Conservation (phyloP, 2,329 filamentous ascomycete species). For the Trichoderma harzianum region DNA sequence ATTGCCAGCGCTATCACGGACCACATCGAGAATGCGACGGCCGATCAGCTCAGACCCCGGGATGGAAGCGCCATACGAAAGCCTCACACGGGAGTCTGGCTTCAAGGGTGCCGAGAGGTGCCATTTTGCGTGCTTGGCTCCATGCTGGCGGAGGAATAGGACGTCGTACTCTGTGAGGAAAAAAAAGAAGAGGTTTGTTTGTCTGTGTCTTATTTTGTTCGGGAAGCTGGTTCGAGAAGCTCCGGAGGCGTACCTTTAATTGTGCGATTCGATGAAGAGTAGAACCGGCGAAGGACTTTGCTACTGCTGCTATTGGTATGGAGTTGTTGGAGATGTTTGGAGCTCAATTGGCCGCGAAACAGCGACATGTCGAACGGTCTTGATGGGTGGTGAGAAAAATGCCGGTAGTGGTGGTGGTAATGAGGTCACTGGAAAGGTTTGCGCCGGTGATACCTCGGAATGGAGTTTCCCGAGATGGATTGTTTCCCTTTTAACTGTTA, state of each 20-base stretch:
- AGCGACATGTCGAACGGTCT: slow-evolving; percentile 1
- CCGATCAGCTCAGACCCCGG: slow-evolving; percentile 61
- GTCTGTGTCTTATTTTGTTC: neutral
- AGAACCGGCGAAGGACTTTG: slow-evolving; percentile 17
- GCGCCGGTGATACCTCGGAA: slow-evolving; percentile 27
- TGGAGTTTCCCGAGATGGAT: neutral
- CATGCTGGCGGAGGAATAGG: slow-evolving; percentile 40
- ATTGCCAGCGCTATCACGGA: slow-evolving; percentile 49
- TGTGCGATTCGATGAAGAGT: slow-evolving; percentile 28
- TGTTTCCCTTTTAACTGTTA: neutral
- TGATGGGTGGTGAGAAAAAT: neutral
- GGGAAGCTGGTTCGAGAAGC: neutral
- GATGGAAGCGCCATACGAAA: slow-evolving; percentile 46
- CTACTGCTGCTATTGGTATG: neutral
- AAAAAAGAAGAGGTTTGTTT: neutral
- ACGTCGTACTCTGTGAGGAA: slow-evolving; percentile 39
- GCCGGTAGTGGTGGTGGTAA: neutral
- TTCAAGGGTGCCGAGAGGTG: slow-evolving; percentile 38
- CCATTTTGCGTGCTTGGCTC: slow-evolving; percentile 35
- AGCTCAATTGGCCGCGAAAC: neutral
- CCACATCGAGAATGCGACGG: slow-evolving; percentile 54
- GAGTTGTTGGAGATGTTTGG: neutral
- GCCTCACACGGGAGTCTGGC: slow-evolving; percentile 30
- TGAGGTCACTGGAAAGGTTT: slow-evolving; percentile 20
- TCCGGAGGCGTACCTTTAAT: slow-evolving; percentile 26